Evolutionary conservation across 208 protist species (phyloP).

Genomic region (Phytomonas francai): DNA sequence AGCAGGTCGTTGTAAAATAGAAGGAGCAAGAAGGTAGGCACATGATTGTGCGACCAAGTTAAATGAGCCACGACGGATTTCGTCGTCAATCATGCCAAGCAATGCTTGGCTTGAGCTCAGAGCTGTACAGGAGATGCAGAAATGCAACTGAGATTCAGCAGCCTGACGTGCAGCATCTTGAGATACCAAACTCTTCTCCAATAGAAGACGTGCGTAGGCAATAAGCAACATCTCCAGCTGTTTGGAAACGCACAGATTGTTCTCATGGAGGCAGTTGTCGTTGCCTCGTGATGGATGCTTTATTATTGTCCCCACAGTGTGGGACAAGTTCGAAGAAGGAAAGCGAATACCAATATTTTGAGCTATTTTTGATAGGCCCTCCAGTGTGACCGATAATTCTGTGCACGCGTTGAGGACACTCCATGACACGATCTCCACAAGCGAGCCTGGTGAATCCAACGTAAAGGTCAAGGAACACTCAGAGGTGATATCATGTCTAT

Average conservation of each 20-base stretch:
- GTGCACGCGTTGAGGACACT: constrained; percentile 9
- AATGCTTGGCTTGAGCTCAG: constrained; percentile 32
- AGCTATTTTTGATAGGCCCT: background rate
- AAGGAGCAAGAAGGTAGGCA: constrained; percentile 34
- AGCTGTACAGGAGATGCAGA: constrained; percentile 57
- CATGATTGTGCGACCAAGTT: constrained; percentile 39
- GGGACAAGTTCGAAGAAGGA: constrained; percentile 21
- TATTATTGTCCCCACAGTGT: constrained; percentile 23
- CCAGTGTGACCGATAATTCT: background rate
- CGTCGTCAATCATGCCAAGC: constrained; percentile 27
- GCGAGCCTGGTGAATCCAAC: constrained; percentile 26
- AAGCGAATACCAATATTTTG: background rate
- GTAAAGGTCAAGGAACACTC: constrained; percentile 35
- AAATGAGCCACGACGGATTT: constrained; percentile 29
- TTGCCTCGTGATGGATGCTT: constrained; percentile 18
- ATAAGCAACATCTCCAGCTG: constrained; percentile 74
- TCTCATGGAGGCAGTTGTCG: constrained; percentile 11
- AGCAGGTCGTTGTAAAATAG: constrained; percentile 20
- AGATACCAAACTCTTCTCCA: constrained; percentile 51
- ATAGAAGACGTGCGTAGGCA: constrained; percentile 62
- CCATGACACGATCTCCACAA: constrained; percentile 40
- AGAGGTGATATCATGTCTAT: constrained; percentile 1
- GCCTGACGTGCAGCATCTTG: constrained; percentile 35
- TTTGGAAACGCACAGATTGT: constrained; percentile 26
- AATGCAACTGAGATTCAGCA: constrained; percentile 29